phyloP scores from a whole-genome alignment of 2,329 filamentous ascomycete genomes.

The Talaromyces funiculosus region DNA sequence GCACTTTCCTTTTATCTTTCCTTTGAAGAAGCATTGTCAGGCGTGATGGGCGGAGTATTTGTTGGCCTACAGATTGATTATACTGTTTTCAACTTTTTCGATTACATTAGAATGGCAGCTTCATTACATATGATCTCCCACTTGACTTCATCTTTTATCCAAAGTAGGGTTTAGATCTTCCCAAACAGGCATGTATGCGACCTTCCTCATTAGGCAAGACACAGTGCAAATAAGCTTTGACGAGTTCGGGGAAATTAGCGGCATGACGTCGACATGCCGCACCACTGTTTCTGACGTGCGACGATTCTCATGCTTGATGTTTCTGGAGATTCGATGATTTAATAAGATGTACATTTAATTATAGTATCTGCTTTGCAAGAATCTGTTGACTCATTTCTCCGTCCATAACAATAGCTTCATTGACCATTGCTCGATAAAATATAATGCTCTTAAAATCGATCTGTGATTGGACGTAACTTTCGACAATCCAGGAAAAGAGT shows the following conservation, averaged over 20 bases:
- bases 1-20: neutral
- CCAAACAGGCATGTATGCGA: neutral
- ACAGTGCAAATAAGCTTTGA: neutral
- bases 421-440: neutral
- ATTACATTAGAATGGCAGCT: neutral
- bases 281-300: neutral
- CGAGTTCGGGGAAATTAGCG: neutral
- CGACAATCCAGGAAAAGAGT: neutral
- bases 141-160: neutral
- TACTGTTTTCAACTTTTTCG: neutral
- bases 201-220: conserved; percentile 1
- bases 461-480: neutral
- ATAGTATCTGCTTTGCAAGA: neutral
- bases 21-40: neutral
- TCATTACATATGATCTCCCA: neutral
- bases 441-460: neutral
- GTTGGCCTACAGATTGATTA: neutral
- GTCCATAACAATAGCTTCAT: neutral
- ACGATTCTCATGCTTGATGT: neutral
- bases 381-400: neutral
- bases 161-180: neutral
- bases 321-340: neutral
- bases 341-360: neutral
- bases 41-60: neutral
- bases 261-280: neutral